These are phyloP conservation scores for Durio zibethinus DNA, from an alignment of 345 rosid genomes.

Conservation along the genomic window DNA sequence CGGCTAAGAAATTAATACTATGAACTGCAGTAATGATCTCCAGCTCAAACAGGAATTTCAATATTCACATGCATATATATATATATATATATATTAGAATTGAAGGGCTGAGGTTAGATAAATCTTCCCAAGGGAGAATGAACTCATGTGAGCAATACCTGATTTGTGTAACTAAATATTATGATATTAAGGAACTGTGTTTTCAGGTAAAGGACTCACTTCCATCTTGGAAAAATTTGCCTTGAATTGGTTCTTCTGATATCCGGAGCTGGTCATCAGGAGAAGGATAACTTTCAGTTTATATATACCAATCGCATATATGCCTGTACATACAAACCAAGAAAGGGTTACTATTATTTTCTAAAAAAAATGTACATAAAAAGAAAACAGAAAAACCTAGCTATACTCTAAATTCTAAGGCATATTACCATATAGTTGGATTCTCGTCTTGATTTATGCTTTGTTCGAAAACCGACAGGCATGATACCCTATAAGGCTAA, in stretches of 20 bases:
- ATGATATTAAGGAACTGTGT: not conserved
- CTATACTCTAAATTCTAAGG: not conserved
- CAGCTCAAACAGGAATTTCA: not conserved
- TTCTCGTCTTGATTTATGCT: not conserved
- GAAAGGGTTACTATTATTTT: not conserved
- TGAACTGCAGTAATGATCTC: not conserved
- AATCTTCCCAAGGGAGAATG: not conserved
- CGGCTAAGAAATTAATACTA: not conserved
- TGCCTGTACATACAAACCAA: not conserved
- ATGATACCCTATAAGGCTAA: not conserved
- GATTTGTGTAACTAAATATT: not conserved
- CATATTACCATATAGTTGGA: not conserved
- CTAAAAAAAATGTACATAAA: not conserved
- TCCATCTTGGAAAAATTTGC: not conserved
- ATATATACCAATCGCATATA: not conserved
- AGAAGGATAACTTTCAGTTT: not conserved
- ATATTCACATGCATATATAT: slow-evolving; percentile 1
- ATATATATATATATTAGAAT: too few relatives aligned
- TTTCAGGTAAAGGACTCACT: not conserved
- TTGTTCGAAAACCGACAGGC: not conserved
- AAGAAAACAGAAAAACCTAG: not conserved
- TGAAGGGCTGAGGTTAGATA: not conserved
- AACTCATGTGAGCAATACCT: slow-evolving; percentile 10
- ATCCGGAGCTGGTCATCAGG: not conserved
- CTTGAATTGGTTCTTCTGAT: not conserved